These are phyloP conservation scores for Raphanus sativus DNA, from an alignment of 345 rosid species.

Conservation along the genomic window DNA sequence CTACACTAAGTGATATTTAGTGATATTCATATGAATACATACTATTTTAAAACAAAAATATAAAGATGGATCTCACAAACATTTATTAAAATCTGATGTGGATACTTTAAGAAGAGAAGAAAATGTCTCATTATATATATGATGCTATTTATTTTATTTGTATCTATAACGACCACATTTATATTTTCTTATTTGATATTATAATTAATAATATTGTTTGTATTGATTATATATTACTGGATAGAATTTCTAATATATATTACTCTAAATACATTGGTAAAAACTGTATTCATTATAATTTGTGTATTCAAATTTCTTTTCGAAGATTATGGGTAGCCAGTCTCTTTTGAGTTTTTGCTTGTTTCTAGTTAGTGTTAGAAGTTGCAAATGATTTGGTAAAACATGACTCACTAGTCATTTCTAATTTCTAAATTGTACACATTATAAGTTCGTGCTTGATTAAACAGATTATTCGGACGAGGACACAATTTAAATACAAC, in stretches of 20 bases:
- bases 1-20: too few species aligned
- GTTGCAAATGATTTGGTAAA: not conserved
- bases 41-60: too few species aligned
- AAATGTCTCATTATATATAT: too few species aligned
- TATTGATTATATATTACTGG: not conserved
- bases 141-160: not conserved
- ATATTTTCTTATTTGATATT: not conserved
- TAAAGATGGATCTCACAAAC: too few species aligned
- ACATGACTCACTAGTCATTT: not conserved
- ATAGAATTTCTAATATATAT: not conserved
- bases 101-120: too few species aligned
- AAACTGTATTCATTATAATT: not conserved
- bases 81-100: too few species aligned
- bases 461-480: not conserved
- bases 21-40: too few species aligned
- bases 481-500: not conserved
- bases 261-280: not conserved
- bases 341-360: not conserved
- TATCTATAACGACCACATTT: not conserved
- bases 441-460: not conserved
- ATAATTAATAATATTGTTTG: not conserved
- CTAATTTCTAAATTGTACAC: not conserved
- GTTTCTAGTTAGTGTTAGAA: not conserved
- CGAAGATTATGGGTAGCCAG: not conserved
- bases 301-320: not conserved